Percentiles rank a stretch among this genome's conserved stretches.
These are phyloP conservation scores for Diospyros kaki DNA, from an alignment of 148 eudicot species.

Conservation along the genomic window DNA sequence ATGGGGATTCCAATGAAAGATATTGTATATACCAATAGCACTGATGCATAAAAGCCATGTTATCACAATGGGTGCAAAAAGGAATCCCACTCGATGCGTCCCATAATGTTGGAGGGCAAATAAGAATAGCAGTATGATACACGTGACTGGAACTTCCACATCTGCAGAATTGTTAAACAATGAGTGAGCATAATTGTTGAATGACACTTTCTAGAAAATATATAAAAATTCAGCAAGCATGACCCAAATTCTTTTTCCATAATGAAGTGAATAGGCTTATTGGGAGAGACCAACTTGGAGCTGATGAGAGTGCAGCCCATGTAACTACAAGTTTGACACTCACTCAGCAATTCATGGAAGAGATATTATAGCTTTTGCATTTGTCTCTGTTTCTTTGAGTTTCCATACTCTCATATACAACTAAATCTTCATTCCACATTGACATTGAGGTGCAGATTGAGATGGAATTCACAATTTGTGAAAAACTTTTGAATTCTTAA, in stretches of 20 bases:
- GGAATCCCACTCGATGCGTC: slow-evolving; percentile 81
- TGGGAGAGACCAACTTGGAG: no score
- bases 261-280: neutral
- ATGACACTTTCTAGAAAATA: neutral
- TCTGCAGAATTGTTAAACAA: slow-evolving; percentile 41
- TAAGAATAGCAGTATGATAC: slow-evolving; percentile 70
- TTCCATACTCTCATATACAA: no score
- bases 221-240: neutral
- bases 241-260: neutral
- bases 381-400: no score
- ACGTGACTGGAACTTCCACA: slow-evolving; percentile 85
- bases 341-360: no score
- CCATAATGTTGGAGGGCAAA: slow-evolving; percentile 90
- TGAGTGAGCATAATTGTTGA: neutral
- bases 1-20: slow-evolving; percentile 77
- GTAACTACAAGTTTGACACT: no score
- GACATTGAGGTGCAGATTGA: no score
- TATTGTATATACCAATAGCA: slow-evolving; percentile 82
- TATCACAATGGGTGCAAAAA: slow-evolving; percentile 88
- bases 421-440: no score
- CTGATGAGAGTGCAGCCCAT: no score
- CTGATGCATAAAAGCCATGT: slow-evolving; percentile 91
- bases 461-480: no score
- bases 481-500: no score
- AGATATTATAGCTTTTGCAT: no score